Conservation (phyloP, 805 yeast species). For the Kluyveromyces aestuarii region DNA sequence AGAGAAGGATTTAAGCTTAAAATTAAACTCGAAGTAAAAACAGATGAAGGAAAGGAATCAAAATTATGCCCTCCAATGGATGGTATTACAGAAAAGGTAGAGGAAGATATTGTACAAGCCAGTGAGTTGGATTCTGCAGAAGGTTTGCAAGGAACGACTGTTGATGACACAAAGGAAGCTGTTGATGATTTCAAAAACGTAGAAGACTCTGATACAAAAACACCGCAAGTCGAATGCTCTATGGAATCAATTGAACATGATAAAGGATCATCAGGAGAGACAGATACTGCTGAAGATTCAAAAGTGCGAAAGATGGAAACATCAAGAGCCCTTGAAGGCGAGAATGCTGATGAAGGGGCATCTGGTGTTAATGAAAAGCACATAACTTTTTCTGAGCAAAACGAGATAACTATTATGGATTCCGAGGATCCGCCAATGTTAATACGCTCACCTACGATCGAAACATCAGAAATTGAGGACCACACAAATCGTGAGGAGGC, state of each 20-base stretch:
- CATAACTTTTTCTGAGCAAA: conserved; percentile 14
- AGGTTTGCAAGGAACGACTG: no score
- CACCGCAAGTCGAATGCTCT: no score
- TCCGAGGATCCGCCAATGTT: conserved; percentile 6
- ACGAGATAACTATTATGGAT: conserved; percentile 13
- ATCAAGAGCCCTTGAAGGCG: not conserved
- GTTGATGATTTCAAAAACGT: no score
- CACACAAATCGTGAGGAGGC: not conserved
- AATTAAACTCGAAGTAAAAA: not conserved
- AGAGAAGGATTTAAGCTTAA: not conserved
- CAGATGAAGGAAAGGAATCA: not conserved
- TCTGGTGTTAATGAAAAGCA: conserved; percentile 7
- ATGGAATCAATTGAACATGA: no score
- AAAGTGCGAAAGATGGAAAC: not conserved
- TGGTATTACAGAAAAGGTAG: no score
- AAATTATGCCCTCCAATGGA: no score
- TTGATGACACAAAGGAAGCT: no score
- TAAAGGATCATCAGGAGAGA: not conserved
- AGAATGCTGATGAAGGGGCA: not conserved
- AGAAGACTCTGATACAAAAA: no score
- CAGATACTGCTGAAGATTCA: not conserved
- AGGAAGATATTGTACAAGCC: no score
- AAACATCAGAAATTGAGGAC: not conserved
- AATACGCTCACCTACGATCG: conserved; percentile 2
- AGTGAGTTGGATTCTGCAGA: no score